phyloP scores from a whole-genome alignment of 345 rosid species.

The Eucalyptus sideroxylon region DNA sequence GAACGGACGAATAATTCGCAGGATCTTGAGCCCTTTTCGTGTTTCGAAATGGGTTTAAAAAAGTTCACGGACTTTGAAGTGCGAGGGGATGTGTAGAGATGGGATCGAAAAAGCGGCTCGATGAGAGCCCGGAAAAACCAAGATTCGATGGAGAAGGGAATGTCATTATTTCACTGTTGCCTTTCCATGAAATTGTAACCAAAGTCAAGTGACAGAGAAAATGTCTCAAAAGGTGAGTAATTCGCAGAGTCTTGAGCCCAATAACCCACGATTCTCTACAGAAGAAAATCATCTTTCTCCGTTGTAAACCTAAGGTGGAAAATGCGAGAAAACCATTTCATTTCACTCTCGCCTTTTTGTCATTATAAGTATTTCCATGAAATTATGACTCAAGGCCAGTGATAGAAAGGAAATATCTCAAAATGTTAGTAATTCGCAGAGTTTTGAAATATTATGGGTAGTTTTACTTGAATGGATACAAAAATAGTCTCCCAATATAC shows the following conservation, averaged over 20 bases:
- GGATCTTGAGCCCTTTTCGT: neutral
- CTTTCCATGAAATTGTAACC: neutral
- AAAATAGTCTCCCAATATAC: fast-evolving
- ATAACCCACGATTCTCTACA: neutral
- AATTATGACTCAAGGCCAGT: neutral
- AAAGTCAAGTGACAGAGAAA: neutral
- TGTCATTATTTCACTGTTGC: neutral
- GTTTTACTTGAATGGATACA: neutral
- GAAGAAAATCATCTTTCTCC: neutral
- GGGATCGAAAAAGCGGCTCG: neutral
- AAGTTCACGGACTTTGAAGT: neutral
- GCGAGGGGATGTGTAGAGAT: neutral
- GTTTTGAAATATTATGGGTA: neutral
- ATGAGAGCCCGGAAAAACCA: neutral
- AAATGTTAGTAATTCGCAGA: neutral
- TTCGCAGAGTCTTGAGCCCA: neutral
- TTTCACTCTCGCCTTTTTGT: neutral
- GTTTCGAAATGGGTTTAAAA: neutral
- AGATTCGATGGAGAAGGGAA: neutral
- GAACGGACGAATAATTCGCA: neutral
- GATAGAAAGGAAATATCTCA: neutral
- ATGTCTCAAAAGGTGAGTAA: neutral
- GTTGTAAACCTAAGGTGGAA: neutral
- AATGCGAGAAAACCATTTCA: neutral
- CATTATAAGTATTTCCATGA: neutral